Evolutionary conservation across 2,329 filamentous ascomycete species (phyloP), one percentile per base, ranked within the genome.

Genomic region (Didymella segeticola): DNA sequence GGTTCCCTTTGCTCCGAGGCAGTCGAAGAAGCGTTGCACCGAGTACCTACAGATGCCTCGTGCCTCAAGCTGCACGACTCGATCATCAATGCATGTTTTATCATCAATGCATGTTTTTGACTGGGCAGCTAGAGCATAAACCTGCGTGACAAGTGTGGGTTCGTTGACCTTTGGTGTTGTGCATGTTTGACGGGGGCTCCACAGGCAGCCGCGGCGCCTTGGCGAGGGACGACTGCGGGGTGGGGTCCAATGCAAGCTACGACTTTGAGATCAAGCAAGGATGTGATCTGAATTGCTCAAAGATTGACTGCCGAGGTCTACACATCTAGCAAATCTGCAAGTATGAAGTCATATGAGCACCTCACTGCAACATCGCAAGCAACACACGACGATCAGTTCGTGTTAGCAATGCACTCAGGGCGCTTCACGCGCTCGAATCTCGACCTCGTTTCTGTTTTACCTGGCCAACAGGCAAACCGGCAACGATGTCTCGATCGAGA

Each of bases 121-220:
- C 23, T 19, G 17, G 14, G 11, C 27, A 47, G 51, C 45, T 30
- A 54, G 49, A 46, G 41, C 41, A 49, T 49, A 30, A 27, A 49
- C 27, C 22, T 45, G 45, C 33, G 39, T 49, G 51, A 53, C 26
- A 38, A 48, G 26, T 39, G 39, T 43, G 33, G 45, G 34, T 36
- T 29, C 12, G 22, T 39, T 23, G 41, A 49, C 34, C 45, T 49
- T 46, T 54, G 51, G 15, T 54, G 51, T 54, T 41, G 51, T 49
- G 34, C 39, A 49, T 54, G 51, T 54, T 49, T 49, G 45, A 43
- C 22, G 34, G 34, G 38, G 29, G 39, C 45, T 54, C 51, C 51
- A 54, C 45, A 54, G n/a, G 34, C 41, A 46, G 51, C 39, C 45
- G 42, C 49, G 41, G 51, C 51, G 17, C 19, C 51, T 54, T 22